Percentiles rank a stretch among this genome's conserved stretches.
These are phyloP conservation scores for Fusarium sp. DNA, from an alignment of 2,329 filamentous ascomycete genomes.

Conservation along the genomic window DNA sequence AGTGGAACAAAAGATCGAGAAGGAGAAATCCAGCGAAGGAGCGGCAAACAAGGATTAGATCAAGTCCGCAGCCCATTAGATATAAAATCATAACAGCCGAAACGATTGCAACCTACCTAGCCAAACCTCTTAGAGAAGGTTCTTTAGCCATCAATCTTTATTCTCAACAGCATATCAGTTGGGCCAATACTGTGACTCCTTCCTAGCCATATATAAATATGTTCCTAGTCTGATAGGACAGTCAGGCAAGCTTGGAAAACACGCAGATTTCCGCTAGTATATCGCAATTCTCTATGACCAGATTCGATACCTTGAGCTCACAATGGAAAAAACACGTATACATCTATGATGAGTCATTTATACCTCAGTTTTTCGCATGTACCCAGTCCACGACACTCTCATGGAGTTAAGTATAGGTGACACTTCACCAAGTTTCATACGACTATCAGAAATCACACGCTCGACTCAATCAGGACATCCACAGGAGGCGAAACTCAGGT, in stretches of 20 bases:
- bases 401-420: no score
- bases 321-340: no score
- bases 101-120: background rate
- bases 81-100: background rate
- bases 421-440: no score
- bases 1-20: background rate
- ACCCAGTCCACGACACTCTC: no score
- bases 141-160: no score
- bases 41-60: background rate
- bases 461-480: background rate
- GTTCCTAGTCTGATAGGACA: background rate
- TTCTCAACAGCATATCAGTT: background rate
- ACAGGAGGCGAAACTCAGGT: background rate
- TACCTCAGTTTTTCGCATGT: no score
- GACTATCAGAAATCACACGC: background rate
- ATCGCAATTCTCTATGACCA: background rate
- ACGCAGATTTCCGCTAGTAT: background rate
- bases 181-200: background rate
- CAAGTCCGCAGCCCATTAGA: background rate
- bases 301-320: background rate
- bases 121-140: no score
- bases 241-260: background rate
- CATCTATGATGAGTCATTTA: no score
- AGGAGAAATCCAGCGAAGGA: background rate
- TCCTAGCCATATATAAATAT: background rate